These are phyloP conservation scores for Begonia peltatifolia DNA, from an alignment of 306 rosid species.

Conservation along the genomic window DNA sequence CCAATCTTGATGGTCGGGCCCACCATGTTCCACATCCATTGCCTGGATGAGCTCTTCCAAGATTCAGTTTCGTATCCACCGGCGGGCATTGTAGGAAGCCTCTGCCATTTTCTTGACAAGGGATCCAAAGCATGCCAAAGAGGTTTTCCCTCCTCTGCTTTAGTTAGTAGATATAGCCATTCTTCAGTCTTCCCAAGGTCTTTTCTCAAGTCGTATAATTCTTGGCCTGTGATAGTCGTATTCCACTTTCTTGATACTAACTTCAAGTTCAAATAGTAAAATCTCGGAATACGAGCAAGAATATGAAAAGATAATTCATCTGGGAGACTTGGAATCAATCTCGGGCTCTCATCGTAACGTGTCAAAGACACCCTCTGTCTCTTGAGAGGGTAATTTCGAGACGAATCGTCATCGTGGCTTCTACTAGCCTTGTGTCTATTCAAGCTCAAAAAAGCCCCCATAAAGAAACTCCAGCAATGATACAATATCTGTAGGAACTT, in stretches of 20 bases:
- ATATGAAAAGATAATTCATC: constrained; percentile 81
- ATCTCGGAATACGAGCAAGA: constrained; percentile 72
- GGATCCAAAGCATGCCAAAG: constrained; percentile 74
- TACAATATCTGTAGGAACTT: too few species aligned
- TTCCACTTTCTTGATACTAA: constrained; percentile 69
- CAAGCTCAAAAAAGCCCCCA: constrained; percentile 62
- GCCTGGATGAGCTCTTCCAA: constrained; percentile 32
- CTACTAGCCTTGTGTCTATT: constrained; percentile 16
- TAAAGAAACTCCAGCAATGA: constrained; percentile 9
- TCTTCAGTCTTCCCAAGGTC: constrained; percentile 71
- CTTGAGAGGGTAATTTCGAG: constrained; percentile 43
- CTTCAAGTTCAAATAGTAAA: constrained; percentile 36
- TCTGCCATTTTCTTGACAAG: constrained; percentile 55
- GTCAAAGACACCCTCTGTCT: constrained; percentile 50
- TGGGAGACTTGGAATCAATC: constrained; percentile 68
- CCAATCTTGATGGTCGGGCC: constrained; percentile 47
- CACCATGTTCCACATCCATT: constrained; percentile 65
- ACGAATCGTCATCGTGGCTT: constrained; percentile 21
- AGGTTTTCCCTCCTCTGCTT: constrained; percentile 47
- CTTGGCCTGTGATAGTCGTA: constrained; percentile 34
- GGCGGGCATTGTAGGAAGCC: constrained; percentile 61
- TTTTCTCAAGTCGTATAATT: constrained; percentile 49
- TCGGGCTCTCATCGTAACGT: constrained; percentile 37
- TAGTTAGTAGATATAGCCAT: constrained; percentile 66
- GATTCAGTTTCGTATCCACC: constrained; percentile 35